phyloP scores from a whole-genome alignment of 75 land plant genomes.

The Selaginella tamariscina region DNA sequence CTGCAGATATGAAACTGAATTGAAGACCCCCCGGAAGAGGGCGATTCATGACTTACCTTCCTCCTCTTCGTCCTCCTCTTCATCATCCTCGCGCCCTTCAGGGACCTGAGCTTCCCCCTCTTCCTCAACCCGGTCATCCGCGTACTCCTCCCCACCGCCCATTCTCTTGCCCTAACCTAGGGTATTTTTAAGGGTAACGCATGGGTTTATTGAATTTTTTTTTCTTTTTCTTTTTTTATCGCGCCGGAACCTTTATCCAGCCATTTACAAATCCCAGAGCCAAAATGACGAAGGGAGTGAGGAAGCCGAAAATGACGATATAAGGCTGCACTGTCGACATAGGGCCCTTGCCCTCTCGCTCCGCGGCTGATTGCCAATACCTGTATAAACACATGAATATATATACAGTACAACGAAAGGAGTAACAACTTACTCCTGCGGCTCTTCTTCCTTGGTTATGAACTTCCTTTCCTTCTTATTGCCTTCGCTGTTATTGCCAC shows the following conservation, averaged over 20 bases:
- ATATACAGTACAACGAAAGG: neutral
- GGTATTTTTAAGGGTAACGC: neutral
- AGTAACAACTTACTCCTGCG: conserved; percentile 54
- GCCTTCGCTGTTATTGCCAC: conserved; percentile 23
- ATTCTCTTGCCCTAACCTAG: neutral
- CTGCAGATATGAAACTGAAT: conserved; percentile 20
- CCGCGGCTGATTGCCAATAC: conserved; percentile 91
- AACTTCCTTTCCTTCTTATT: conserved; percentile 57
- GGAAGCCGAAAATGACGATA: conserved; percentile 69
- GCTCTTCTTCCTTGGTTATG: conserved; percentile 87
- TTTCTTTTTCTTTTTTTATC: conserved; percentile 29
- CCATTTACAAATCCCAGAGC: conserved; percentile 84
- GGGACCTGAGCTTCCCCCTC: conserved; percentile 21
- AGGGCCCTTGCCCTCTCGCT: conserved; percentile 78
- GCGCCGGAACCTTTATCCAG: conserved; percentile 77
- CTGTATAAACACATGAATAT: conserved; percentile 20
- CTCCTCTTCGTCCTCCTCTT: conserved; percentile 59
- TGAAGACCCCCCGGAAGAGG: neutral
- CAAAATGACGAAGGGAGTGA: conserved; percentile 77
- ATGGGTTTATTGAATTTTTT: neutral
- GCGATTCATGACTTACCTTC: conserved; percentile 26
- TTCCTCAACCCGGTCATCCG: conserved; percentile 21
- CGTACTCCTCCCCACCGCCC: neutral
- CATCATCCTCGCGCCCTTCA: conserved; percentile 19
- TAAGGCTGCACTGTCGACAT: conserved; percentile 85